A percentile compares a stretch with the other conserved stretches of the same genome.
Conservation (phyloP, 352 stramenopile species). For the Pythium aphanidermatum region DNA sequence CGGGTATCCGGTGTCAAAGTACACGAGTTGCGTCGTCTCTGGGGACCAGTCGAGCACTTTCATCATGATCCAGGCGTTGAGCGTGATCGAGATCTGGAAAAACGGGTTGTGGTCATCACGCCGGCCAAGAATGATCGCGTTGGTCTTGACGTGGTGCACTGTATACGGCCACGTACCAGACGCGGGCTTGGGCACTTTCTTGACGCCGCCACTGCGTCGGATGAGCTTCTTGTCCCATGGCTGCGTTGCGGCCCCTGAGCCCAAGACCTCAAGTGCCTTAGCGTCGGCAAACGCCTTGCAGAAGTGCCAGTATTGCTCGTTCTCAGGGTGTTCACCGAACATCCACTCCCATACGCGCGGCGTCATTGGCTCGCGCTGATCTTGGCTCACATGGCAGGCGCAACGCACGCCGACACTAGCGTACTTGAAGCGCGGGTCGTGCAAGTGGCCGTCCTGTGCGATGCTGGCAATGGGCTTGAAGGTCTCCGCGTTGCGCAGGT, state of each 20-base stretch:
- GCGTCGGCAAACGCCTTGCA: not conserved
- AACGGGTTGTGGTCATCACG: constrained; percentile 30
- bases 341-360: constrained; percentile 5
- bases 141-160: constrained; percentile 7
- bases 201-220: too few relatives aligned
- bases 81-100: constrained; percentile 19
- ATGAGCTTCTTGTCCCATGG: not conserved
- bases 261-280: not conserved
- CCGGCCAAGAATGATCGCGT: constrained; percentile 17
- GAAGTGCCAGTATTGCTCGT: not conserved
- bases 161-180: too few relatives aligned
- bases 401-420: constrained; percentile 8
- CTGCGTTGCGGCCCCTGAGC: not conserved
- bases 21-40: constrained; percentile 18
- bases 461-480: constrained; percentile 19
- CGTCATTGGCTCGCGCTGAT: not conserved
- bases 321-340: constrained; percentile 2
- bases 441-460: constrained; percentile 22
- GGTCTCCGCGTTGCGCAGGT: constrained; percentile 26
- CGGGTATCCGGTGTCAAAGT: constrained; percentile 18
- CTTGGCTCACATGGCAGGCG: not conserved
- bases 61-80: constrained; percentile 24
- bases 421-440: constrained; percentile 30
- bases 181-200: not conserved
- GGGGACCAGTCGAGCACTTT: constrained; percentile 10